Base-by-base conservation (phyloP, 1,284 basidiomycete genomes). In the Fomitopsis pinicola region DNA sequence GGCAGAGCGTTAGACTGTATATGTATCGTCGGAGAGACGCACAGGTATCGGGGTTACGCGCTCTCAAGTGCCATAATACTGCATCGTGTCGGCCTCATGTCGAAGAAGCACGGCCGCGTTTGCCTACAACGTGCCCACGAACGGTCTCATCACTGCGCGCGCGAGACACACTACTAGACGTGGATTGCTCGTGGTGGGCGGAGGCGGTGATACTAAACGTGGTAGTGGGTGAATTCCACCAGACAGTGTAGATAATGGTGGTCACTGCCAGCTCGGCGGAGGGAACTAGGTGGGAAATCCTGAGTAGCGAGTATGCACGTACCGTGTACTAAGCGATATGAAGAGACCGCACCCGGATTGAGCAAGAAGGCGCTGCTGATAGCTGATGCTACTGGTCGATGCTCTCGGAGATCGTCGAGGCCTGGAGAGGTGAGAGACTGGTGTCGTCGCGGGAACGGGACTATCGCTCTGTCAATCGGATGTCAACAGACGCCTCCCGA, bases 41-140 rank as follows among this genome's bases (percentile, higher is more conserved):
- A 54, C 52, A 54, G 52, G 52, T 38, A 54, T 54, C 52, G 35
- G 36, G 52, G 52, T 30, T 40, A 12, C 35, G 35, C 52, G 52
- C 19, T 17, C 38, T 36, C 52, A 15, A 54, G n/a, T 36, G 30
- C 50, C 30, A 36, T 15, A 53, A 19, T 5, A 7, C n/a, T 26
- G 36, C 52, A 54, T n/a, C 52, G 52, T 54, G 52, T 38, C 35
- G 52, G 36, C 52, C 52, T 17, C 52, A 40, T 54, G 52, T 54
- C 19, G 17, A 15, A 30, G 36, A 50, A 50, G 48, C 26, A 33
- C 28, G 48, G 3, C 48, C 48, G 48, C 48, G 48, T 50, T 50
- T 50, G 52, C 38, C 52, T 17, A 38, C 52, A 40, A 54, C 35
- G 35, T 54, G 52, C 35, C 35, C 22, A 6, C 22, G 36, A 19